Evolutionary conservation across 73 alveolate species (phyloP).

Genomic region (Tetrahymena malaccensis): DNA sequence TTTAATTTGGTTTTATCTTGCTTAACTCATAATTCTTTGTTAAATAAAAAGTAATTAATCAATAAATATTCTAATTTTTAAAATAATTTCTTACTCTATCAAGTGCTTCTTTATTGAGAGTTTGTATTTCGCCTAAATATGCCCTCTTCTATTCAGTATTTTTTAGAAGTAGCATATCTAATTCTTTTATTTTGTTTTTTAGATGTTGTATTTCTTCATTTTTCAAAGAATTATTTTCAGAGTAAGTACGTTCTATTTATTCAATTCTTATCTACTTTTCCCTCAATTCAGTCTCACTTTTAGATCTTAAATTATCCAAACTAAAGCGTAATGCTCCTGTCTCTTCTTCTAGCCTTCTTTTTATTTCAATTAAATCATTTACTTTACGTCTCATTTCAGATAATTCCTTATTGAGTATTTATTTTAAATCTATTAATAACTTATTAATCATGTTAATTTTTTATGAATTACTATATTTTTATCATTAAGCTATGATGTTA

Average conservation of each 20-base stretch:
- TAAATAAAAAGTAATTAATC: background rate
- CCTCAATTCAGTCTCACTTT: conserved; percentile 25
- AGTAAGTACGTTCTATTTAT: conserved; percentile 2
- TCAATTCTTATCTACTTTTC: conserved; percentile 25
- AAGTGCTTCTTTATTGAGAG: background rate
- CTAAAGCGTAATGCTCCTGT: conserved; percentile 34
- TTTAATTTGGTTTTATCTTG: background rate
- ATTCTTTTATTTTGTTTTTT: background rate
- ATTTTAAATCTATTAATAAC: background rate
- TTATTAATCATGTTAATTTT: background rate
- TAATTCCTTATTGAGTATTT: background rate
- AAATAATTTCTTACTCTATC: background rate
- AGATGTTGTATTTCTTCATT: background rate
- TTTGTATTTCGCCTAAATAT: background rate
- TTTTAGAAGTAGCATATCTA: background rate
- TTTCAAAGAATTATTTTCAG: background rate
- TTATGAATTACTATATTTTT: conserved; percentile 7
- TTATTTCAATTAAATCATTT: conserved; percentile 20
- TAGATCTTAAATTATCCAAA: conserved; percentile 14
- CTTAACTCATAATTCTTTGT: background rate
- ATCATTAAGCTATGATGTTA: conserved; percentile 25
- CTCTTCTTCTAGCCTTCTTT: conserved; percentile 36
- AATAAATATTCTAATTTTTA: background rate
- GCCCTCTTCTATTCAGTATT: background rate
- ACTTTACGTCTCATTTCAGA: conserved; percentile 31